These are phyloP conservation scores for Angomonas deanei DNA, from an alignment of 208 protist genomes.

Conservation along the genomic window DNA sequence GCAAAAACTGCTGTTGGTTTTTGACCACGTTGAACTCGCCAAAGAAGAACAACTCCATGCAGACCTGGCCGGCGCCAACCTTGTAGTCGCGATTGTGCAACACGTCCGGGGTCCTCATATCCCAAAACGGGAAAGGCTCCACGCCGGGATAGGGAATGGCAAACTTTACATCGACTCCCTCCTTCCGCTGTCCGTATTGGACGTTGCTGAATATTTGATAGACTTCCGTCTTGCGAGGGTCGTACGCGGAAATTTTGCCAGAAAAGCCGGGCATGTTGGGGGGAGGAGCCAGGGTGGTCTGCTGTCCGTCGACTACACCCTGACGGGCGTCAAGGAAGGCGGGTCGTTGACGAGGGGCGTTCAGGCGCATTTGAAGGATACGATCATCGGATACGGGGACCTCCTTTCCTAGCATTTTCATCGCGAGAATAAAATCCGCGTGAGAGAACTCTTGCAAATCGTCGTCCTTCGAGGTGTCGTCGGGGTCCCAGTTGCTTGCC, in stretches of 20 bases:
- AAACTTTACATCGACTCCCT: conserved; percentile 42
- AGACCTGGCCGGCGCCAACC: conserved; percentile 48
- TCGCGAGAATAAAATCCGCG: conserved; percentile 68
- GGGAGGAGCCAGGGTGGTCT: conserved; percentile 15
- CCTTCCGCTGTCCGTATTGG: conserved; percentile 46
- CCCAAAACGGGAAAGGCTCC: conserved; percentile 67
- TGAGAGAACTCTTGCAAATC: conserved; percentile 75
- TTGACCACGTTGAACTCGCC: conserved; percentile 54
- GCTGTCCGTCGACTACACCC: not conserved
- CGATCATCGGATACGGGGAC: conserved; percentile 65
- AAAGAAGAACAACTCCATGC: conserved; percentile 80
- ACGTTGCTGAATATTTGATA: conserved; percentile 48
- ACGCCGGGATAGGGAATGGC: conserved; percentile 53
- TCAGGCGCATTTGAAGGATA: conserved; percentile 42
- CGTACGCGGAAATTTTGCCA: conserved; percentile 19
- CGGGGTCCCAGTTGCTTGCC: conserved; percentile 35
- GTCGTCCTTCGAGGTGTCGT: conserved; percentile 53
- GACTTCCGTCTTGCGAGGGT: conserved; percentile 39
- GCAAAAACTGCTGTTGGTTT: conserved; percentile 35
- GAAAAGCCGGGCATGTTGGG: conserved; percentile 32
- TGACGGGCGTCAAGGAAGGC: conserved; percentile 38
- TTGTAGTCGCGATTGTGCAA: conserved; percentile 13
- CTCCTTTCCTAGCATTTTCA: conserved; percentile 69
- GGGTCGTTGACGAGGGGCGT: conserved; percentile 57
- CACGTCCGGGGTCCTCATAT: conserved; percentile 51